Base-by-base conservation (phyloP, 179 eudicot genomes). In the Pouteria campechiana region DNA sequence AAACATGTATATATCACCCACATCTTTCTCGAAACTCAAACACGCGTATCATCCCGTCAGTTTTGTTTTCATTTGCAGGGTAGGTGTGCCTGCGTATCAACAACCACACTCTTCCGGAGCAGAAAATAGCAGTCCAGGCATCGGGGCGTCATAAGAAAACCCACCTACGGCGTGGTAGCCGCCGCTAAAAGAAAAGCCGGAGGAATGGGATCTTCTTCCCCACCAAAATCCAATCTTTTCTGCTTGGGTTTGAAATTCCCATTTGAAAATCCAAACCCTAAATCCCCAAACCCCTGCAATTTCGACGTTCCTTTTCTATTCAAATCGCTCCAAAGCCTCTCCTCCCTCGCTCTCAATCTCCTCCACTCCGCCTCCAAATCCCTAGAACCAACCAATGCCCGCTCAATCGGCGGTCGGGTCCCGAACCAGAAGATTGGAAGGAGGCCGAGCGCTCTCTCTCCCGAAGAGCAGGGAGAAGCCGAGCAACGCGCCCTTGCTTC, bases 181-280 rank as follows among this genome's bases (percentile, higher is more conserved):
- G n/a, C n/a, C n/a, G n/a, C n/a, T n/a, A n/a, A n/a, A n/a, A n/a
- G n/a, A n/a, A n/a, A n/a, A n/a, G n/a, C n/a, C n/a, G n/a, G n/a
- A n/a, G n/a, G n/a, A n/a, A n/a, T n/a, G n/a, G n/a, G n/a, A n/a
- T n/a, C n/a, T n/a, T n/a, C n/a, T n/a, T n/a, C n/a, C n/a, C n/a
- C n/a, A n/a, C 69, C 73, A 7, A 83, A 70, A 64, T 55, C 44
- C 41, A 56, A 76, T 21, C 36, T 72, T 1, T 76, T 90, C 50
- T 86, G 96, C 68, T 37, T 82, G n/a, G 82, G 79, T 50, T 75
- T 78, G 78, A 90, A 93, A 38, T 90, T 95, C 93, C 75, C 74
- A 38, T 12, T n/a, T n/a, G n/a, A 21, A 20, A 55, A 41, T 25
- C 52, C 34, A 6, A 64, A 38, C 24, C 49, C 55, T 1, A 44